Evolutionary conservation across 495 filamentous ascomycete genomes (phyloP).

Genomic region (Podospora bellae-mahoneyi): DNA sequence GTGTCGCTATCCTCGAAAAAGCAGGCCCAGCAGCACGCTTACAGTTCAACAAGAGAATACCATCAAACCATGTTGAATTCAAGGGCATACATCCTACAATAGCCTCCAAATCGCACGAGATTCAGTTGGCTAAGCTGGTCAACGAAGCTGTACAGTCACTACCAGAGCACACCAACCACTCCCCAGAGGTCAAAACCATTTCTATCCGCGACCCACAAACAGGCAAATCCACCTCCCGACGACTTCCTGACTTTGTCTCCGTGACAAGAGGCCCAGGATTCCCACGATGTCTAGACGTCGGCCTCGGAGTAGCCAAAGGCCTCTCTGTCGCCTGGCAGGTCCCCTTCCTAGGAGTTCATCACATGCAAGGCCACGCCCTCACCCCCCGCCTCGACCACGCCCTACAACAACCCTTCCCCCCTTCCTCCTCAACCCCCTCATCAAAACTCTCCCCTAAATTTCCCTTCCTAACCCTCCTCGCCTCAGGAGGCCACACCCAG

Average conservation of each 20-base stretch:
- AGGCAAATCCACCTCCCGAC: slow-evolving; percentile 27
- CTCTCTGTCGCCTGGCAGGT: slow-evolving; percentile 78
- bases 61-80: slow-evolving; percentile 66
- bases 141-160: slow-evolving; percentile 57
- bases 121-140: slow-evolving; percentile 63
- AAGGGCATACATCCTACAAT: slow-evolving; percentile 74
- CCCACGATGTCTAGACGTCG: slow-evolving; percentile 66
- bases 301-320: slow-evolving; percentile 83
- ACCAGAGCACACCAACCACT: slow-evolving; percentile 30
- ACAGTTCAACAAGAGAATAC: slow-evolving; percentile 78
- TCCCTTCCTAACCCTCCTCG: slow-evolving; percentile 86
- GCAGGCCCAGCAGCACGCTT: slow-evolving; percentile 48
- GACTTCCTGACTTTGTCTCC: slow-evolving; percentile 73
- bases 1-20: slow-evolving; percentile 76
- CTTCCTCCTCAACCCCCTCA: slow-evolving; percentile 1
- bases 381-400: slow-evolving; percentile 78
- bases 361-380: slow-evolving; percentile 95
- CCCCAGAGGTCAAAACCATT: background rate
- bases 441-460: slow-evolving; percentile 46
- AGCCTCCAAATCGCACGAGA: slow-evolving; percentile 69
- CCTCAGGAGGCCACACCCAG: slow-evolving; percentile 88
- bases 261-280: slow-evolving; percentile 92
- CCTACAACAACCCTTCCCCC: slow-evolving; percentile 35
- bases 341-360: slow-evolving; percentile 80
- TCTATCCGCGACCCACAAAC: slow-evolving; percentile 1